Percentiles rank a stretch among this genome's conserved stretches.
These are phyloP conservation scores for Chlamydomonas schloesseri DNA, from an alignment of 139 green algal species.

Conservation along the genomic window DNA sequence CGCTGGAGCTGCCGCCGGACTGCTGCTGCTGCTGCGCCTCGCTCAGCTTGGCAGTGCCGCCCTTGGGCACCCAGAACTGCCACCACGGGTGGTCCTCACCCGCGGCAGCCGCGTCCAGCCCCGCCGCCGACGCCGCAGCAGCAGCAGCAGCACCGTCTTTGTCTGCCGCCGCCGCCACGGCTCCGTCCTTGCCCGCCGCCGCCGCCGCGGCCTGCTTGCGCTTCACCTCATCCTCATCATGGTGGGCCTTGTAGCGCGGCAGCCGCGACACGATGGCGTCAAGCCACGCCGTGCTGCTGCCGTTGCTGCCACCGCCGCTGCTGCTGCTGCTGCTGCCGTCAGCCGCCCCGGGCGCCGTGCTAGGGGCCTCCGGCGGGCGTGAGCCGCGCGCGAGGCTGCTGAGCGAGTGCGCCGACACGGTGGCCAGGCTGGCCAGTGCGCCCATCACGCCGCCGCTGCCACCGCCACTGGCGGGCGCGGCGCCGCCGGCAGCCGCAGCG, in stretches of 20 bases:
- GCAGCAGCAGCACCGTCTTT: too few species aligned
- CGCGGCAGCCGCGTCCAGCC: too few species aligned
- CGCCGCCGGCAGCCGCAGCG: too few species aligned
- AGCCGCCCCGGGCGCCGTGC: too few species aligned
- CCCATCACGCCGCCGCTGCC: too few species aligned
- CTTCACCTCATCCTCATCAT: slow-evolving; percentile 4
- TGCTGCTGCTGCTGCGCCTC: background rate
- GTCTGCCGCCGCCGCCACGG: too few species aligned
- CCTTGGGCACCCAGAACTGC: slow-evolving; percentile 40
- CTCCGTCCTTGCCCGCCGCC: background rate
- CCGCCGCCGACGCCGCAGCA: too few species aligned
- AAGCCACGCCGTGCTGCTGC: slow-evolving; percentile 4
- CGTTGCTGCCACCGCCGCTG: slow-evolving; percentile 2
- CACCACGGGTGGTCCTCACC: slow-evolving; percentile 46
- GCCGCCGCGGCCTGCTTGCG: background rate
- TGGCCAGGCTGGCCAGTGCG: too few species aligned
- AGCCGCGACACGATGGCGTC: slow-evolving; percentile 10
- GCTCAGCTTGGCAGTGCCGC: background rate
- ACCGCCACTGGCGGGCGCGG: too few species aligned
- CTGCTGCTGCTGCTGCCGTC: background rate
- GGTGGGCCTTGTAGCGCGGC: slow-evolving; percentile 12
- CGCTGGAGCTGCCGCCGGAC: background rate
- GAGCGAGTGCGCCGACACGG: too few species aligned
- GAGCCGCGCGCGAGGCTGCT: too few species aligned
- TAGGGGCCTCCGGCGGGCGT: too few species aligned